Percentiles rank a stretch among this genome's conserved stretches.
Evolutionary conservation across 202 grass and related monocot genomes (phyloP).

Genomic region (Setaria viridis): DNA sequence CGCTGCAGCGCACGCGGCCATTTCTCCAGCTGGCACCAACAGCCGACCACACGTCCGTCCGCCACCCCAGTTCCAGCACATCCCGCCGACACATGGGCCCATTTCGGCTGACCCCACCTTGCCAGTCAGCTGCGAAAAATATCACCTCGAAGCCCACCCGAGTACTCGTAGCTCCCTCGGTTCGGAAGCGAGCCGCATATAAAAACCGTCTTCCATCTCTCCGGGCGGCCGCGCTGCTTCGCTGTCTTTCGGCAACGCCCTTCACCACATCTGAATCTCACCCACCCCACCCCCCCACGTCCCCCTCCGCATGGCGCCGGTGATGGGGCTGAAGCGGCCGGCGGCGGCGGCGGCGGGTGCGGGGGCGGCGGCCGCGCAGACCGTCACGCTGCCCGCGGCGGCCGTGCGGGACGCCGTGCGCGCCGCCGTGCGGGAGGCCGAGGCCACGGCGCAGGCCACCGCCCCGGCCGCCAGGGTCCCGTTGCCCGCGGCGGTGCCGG

Average conservation of each 20-base stretch:
- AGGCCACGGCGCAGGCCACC: constrained; percentile 33
- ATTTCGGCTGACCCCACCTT: accelerated
- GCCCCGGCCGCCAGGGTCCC: constrained; percentile 20
- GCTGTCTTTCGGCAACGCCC: constrained; percentile 48
- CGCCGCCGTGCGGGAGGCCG: constrained; percentile 46
- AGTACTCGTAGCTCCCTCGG: neutral
- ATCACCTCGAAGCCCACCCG: neutral
- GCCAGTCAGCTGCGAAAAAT: neutral
- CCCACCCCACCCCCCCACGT: constrained; percentile 15
- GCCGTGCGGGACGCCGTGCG: constrained; percentile 73
- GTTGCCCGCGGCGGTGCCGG: constrained; percentile 1
- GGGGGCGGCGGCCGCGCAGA: constrained; percentile 56
- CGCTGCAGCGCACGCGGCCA: neutral
- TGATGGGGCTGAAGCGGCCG: constrained; percentile 63
- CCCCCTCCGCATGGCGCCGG: constrained; percentile 37
- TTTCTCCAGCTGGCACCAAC: constrained; percentile 43
- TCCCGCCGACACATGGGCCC: neutral
- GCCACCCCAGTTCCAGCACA: neutral
- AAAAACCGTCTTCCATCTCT: neutral
- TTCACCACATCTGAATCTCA: constrained; percentile 51
- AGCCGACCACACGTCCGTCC: constrained; percentile 5
- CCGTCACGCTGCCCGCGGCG: constrained; percentile 50
- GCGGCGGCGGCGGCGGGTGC: constrained; percentile 50
- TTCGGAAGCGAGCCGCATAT: neutral
- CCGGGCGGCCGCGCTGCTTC: constrained; percentile 20